Conservation (phyloP, 139 green algal species). For the Ulvella scutata region DNA sequence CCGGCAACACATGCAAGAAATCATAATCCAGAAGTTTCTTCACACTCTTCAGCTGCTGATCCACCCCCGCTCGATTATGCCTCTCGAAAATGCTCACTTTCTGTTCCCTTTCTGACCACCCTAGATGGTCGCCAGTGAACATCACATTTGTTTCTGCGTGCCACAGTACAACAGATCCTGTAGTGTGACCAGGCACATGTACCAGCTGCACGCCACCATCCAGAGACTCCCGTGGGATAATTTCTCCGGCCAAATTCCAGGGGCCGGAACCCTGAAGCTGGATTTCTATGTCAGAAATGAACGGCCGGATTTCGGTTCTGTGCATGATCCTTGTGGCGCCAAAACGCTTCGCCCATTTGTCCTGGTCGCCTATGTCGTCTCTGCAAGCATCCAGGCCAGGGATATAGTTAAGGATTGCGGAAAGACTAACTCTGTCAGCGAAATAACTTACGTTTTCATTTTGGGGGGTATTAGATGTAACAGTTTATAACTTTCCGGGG, state of each 20-base stretch:
- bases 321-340: conserved; percentile 50
- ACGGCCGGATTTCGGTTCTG: conserved; percentile 12
- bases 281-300: conserved; percentile 25
- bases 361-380: conserved; percentile 66
- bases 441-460: no score
- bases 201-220: conserved; percentile 34
- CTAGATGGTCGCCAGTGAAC: conserved; percentile 27
- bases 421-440: no score
- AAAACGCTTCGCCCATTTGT: conserved; percentile 47
- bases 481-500: no score
- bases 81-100: background rate
- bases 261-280: conserved; percentile 42
- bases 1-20: conserved; percentile 53
- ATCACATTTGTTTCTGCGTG: conserved; percentile 27
- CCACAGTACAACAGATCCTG: conserved; percentile 36
- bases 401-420: no score
- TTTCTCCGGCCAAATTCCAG: conserved; percentile 30
- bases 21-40: conserved; percentile 29
- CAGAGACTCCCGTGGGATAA: background rate
- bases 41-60: conserved; percentile 37
- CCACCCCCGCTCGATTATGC: conserved; percentile 28
- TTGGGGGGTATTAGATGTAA: no score
- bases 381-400: no score
- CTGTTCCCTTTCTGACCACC: background rate
- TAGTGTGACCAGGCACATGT: conserved; percentile 57